Evolutionary conservation across 73 alveolate species (phyloP), one percentile per base, ranked within the genome.

Genomic region (Breviolum minutum): DNA sequence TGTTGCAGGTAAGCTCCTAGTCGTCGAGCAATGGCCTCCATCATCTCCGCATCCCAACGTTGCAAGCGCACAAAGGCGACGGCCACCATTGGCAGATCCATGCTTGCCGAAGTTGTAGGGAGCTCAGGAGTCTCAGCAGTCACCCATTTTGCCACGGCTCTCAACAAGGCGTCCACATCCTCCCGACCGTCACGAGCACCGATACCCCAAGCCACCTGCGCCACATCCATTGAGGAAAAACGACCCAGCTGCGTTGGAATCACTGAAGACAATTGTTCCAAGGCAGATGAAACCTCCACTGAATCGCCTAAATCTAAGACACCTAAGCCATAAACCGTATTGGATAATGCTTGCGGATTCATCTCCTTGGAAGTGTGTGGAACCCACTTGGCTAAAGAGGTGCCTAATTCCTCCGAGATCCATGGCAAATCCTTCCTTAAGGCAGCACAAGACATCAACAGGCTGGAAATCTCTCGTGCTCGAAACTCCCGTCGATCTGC

Each of bases 401-500:
- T 16, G 7, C 80, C 94, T n/a, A 86, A 14, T 26, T 86, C 94
- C 63, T 62, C 80, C 14, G 94, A 62, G 80, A 86, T 13, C 94
- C 94, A 86, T 29, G 94, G 94, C 80, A 86, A 27, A 63, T 86
- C 94, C 63, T 7, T 26, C 24, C 94, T 61, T 64, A 86, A 16
- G 63, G 94, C 77, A 63, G 94, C 94, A 27, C 81, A 86, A 63
- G 94, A 61, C 94, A 86, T 63, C 94, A 61, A 80, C 91, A 92
- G 60, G 81, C 61, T 74, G 54, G 98, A 77, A n/a, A 76, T 54
- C 61, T 92, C 98, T 24, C 98, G 98, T 6, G 91, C 91, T 40
- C 83, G 22, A 54, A 92, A 92, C 90, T 92, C 98, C 86, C 98
- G n/a, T 14, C 98, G 98, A 69, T 92, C 98, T 17, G 98, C 98